Evolutionary conservation across 2,329 filamentous ascomycete genomes (phyloP), one percentile per base, ranked within the genome.

Genomic region (Piedraia hortae): DNA sequence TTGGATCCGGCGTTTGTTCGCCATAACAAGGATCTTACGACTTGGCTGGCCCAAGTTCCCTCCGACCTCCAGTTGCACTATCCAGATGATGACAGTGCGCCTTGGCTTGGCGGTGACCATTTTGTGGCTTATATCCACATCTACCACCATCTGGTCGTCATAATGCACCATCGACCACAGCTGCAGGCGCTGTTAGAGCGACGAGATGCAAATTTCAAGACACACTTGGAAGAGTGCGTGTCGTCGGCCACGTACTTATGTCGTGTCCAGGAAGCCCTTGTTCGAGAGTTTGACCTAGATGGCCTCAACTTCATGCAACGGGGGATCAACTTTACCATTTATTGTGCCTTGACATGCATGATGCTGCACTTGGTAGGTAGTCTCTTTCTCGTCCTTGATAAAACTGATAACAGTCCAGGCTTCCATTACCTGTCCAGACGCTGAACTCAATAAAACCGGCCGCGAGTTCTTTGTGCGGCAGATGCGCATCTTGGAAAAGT

Each of bases 301-400:
- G 82, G 80, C 1, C 53, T 93, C 9, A 57, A 85, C 34, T 88
- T 70, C 47, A 91, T 91, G 82, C 70, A 82, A 37, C 62, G 82
- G 32, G 82, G 82, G 17, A 78, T 89, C 41, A 90, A 80, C 45
- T 93, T 90, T 38, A 77, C 75, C 4, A 77, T 93, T n/a, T 93
- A 93, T 39, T 66, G 69, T 25, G 65, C 90, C 12, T 51, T 93
- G 20, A 85, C 77, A 1, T 90, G 80, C 50, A 80, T 82, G 12
- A 80, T 91, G 46, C 59, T 93, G 24, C 80, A 93, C 45, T 47
- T 93, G 46, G 82, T 91, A 55, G 46, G 75, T 59, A 21, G 18
- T 19, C 21, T 21, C 23, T 16, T 10, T 10, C 9, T 17, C 4
- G 13, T n/a, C 5, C 13, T 10, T 10, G 7, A 4, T n/a, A 14